These are phyloP conservation scores for Pythium dissimile DNA, from an alignment of 352 stramenopile species.

Conservation along the genomic window DNA sequence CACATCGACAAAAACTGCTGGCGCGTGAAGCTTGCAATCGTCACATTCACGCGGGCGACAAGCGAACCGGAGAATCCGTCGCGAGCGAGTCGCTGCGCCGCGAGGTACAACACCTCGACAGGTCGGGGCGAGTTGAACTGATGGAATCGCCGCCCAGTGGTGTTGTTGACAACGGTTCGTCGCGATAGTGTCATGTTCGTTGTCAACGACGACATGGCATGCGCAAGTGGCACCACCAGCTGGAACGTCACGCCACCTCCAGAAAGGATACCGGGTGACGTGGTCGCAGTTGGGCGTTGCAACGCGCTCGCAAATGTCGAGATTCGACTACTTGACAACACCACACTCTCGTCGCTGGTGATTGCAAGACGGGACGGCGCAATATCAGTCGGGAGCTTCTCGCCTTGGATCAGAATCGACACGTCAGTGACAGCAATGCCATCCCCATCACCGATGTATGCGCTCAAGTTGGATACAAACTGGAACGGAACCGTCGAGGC, in stretches of 20 bases:
- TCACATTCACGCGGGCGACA: constrained; percentile 10
- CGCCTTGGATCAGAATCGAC: constrained; percentile 31
- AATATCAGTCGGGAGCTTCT: constrained; percentile 11
- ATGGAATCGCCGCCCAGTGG: not conserved
- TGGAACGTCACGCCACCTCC: constrained; percentile 19
- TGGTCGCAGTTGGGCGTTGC: not conserved
- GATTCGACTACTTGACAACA: not conserved
- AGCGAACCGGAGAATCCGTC: constrained; percentile 4
- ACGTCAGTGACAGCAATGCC: constrained; percentile 40
- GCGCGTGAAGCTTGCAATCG: not conserved
- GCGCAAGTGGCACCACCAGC: constrained; percentile 4
- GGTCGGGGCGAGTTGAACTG: not conserved
- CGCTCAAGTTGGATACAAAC: constrained; percentile 29
- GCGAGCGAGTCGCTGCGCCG: not conserved
- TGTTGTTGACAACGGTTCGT: not conserved
- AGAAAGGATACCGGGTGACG: not conserved
- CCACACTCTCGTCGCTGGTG: not conserved
- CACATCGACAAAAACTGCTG: constrained; percentile 8
- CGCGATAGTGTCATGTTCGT: constrained; percentile 5
- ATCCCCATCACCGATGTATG: constrained; percentile 27
- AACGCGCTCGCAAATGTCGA: not conserved
- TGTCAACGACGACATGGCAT: not conserved
- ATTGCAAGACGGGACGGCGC: not conserved
- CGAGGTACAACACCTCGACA: not conserved
- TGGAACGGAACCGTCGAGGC: constrained; percentile 40